phyloP scores from a whole-genome alignment of 495 filamentous ascomycete genomes.

The Aspergillus baeticus region DNA sequence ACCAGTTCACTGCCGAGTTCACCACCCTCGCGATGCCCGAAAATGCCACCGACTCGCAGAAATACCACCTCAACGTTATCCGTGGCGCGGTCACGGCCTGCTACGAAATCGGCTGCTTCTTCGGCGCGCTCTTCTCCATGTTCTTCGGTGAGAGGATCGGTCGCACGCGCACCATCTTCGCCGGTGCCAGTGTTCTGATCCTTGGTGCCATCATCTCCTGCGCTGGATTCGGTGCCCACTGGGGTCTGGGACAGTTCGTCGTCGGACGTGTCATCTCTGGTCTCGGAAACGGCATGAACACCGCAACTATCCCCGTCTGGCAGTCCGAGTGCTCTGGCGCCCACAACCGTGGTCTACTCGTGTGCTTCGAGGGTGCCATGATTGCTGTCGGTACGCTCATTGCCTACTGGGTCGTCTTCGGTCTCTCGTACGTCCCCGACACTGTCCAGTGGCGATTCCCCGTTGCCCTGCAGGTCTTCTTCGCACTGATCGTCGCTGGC shows the following conservation, averaged over 20 bases:
- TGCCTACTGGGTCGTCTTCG: conserved; percentile 84
- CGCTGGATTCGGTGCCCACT: conserved; percentile 42
- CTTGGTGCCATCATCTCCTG: conserved; percentile 70
- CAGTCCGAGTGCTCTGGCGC: conserved; percentile 72
- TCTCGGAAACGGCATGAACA: conserved; percentile 73
- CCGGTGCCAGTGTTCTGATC: conserved; percentile 70
- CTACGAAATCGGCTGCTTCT: conserved; percentile 76
- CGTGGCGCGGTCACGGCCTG: conserved; percentile 78
- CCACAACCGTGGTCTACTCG: conserved; percentile 73
- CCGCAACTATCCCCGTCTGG: conserved; percentile 72
- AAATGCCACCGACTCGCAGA: neutral
- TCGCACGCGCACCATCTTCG: conserved; percentile 57
- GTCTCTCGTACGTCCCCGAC: conserved; percentile 56
- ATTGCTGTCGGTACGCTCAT: conserved; percentile 77
- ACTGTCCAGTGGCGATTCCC: conserved; percentile 62
- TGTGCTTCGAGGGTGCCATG: conserved; percentile 77
- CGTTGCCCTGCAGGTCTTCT: conserved; percentile 76
- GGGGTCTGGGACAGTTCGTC: conserved; percentile 65
- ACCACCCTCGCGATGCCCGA: conserved; percentile 48
- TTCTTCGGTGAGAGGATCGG: conserved; percentile 66
- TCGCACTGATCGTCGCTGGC: conserved; percentile 58
- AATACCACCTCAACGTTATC: conserved; percentile 59
- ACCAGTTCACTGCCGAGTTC: conserved; percentile 66
- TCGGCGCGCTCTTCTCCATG: conserved; percentile 73
- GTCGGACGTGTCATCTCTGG: conserved; percentile 71